phyloP scores from a whole-genome alignment of 306 rosid genomes.

The Vigna hirtella region DNA sequence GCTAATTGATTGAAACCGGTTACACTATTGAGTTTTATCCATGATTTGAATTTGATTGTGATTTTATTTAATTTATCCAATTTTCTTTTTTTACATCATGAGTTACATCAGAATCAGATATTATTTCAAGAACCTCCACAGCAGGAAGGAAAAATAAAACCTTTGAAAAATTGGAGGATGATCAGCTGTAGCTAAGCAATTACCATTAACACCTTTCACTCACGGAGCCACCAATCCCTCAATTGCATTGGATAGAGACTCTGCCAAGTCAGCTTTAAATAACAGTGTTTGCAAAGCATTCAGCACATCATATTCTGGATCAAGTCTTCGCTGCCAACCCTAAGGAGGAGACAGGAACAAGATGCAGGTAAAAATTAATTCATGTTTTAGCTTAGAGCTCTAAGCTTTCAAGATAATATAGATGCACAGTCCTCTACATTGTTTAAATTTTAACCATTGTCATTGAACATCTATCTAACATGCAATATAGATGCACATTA shows the following conservation, averaged over 20 bases:
- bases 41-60: no score
- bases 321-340: slow-evolving; percentile 93
- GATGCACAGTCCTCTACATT: not conserved
- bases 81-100: no score
- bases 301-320: slow-evolving; percentile 75
- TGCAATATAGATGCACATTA: not conserved
- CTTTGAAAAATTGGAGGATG: slow-evolving; percentile 16
- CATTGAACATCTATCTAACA: not conserved
- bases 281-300: slow-evolving; percentile 63
- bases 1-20: not conserved
- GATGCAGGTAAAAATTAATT: slow-evolving; percentile 5
- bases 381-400: slow-evolving; percentile 14
- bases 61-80: no score
- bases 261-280: slow-evolving; percentile 72
- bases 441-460: not conserved
- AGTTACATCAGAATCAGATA: not conserved
- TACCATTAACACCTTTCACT: slow-evolving; percentile 41
- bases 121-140: not conserved
- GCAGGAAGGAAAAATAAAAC: no score
- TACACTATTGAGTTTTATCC: no score
- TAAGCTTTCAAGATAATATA: not conserved
- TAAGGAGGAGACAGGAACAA: slow-evolving; percentile 33
- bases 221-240: slow-evolving; percentile 72
- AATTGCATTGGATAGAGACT: slow-evolving; percentile 64
- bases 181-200: slow-evolving; percentile 9